These are phyloP conservation scores for Acacia acuminata DNA, from an alignment of 306 rosid species.

Conservation along the genomic window DNA sequence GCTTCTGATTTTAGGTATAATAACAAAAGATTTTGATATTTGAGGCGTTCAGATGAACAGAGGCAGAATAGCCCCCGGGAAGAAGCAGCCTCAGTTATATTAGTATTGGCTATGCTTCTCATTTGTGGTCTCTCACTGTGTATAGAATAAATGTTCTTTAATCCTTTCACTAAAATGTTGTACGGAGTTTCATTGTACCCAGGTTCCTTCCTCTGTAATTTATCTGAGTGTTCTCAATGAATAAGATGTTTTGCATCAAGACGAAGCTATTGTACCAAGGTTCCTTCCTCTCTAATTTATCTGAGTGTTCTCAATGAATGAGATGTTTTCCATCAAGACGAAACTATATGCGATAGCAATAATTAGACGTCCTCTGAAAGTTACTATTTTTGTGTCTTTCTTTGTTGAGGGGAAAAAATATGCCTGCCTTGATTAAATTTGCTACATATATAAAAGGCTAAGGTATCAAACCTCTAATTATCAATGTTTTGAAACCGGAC, in stretches of 20 bases:
- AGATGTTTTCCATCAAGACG: too few species aligned
- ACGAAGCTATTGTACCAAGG: too few species aligned
- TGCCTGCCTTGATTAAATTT: too few species aligned
- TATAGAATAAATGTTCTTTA: not conserved
- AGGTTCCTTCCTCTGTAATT: not conserved
- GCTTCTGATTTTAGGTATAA: constrained; percentile 26
- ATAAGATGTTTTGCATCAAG: not conserved
- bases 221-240: not conserved
- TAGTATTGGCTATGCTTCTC: not conserved
- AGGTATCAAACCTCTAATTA: not conserved
- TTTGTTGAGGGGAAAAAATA: too few species aligned
- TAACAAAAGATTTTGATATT: not conserved
- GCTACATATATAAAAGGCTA: not conserved
- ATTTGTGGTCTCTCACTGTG: not conserved
- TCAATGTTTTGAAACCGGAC: too few species aligned
- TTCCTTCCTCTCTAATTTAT: too few species aligned
- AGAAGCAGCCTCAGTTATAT: not conserved
- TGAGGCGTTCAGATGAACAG: not conserved
- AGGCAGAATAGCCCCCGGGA: constrained; percentile 3
- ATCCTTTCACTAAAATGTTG: not conserved
- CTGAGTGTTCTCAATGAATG: too few species aligned
- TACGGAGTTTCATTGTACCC: not conserved
- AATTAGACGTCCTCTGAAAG: too few species aligned
- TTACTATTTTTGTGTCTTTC: too few species aligned
- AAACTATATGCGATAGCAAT: not conserved